These are phyloP conservation scores for Chlamydomonas sphaeroides DNA, from an alignment of 139 green algal species.

Conservation along the genomic window DNA sequence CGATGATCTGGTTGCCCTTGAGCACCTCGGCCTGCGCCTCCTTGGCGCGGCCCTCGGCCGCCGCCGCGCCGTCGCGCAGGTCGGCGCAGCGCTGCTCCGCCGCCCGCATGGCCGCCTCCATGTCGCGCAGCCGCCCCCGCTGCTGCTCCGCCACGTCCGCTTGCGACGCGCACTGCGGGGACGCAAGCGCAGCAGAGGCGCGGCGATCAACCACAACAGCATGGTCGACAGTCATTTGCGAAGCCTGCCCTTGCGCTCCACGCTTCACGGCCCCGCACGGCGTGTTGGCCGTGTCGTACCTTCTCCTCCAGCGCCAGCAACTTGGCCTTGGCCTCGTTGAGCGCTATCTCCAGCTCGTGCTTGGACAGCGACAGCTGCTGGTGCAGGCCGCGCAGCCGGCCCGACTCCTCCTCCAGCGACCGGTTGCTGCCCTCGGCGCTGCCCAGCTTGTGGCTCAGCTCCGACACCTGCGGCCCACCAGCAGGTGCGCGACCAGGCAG, in stretches of 20 bases:
- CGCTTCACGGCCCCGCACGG: no score
- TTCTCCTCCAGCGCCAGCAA: conserved; percentile 79
- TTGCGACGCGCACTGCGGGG: conserved; percentile 54
- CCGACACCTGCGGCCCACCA: conserved; percentile 69
- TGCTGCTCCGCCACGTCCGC: conserved; percentile 70
- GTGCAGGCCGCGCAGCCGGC: conserved; percentile 47
- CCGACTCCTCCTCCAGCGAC: conserved; percentile 68
- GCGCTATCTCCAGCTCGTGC: conserved; percentile 65
- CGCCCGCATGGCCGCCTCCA: conserved; percentile 65
- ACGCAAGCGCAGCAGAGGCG: no score
- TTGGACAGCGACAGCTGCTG: conserved; percentile 55
- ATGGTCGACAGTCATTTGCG: no score
- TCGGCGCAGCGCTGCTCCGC: conserved; percentile 73
- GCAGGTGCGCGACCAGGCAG: no score
- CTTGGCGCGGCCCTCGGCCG: conserved; percentile 59
- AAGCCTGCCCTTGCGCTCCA: no score
- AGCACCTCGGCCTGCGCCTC: conserved; percentile 73
- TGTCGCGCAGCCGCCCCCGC: conserved; percentile 63
- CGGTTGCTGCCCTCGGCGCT: conserved; percentile 66
- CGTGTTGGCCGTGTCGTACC: no score
- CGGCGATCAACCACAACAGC: no score
- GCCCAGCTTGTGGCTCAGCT: conserved; percentile 76
- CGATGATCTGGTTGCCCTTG: conserved; percentile 84
- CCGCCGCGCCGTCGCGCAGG: conserved; percentile 64
- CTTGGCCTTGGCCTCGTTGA: conserved; percentile 61